Base-by-base conservation (phyloP, 1,139 yeast genomes). In the Saccharomycopsis hybrid region DNA sequence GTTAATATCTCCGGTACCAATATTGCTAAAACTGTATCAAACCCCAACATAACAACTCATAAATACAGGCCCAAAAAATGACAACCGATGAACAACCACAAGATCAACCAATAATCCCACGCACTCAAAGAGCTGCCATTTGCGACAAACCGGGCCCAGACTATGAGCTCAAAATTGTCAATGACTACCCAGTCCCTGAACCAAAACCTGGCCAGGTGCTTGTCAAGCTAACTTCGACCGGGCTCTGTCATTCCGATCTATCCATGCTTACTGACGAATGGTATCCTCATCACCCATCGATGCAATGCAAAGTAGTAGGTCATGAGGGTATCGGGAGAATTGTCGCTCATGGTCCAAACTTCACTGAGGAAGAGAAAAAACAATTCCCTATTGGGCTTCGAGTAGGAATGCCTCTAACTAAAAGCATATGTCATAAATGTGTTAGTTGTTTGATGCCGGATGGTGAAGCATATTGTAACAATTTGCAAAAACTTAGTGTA, bases 231-330 rank as follows among this genome's bases (percentile, higher is more conserved):
- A 77, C 77, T 65, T 80, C 78, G 68, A 79, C 85, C 8, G 85
- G 85, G 64, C 85, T 80, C 42, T 80, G 85, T 64, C 85, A 79
- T 68, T 80, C 85, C 41, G 85, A 80, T 62, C 71, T 79, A 62
- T 85, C 80, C 64, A 85, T 84, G 47, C 79, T 83, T 83, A 75
- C 78, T 62, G 85, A 84, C 62, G 85, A 80, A 64, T 78, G 84
- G 85, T 84, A 85, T 50, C 67, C 79, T 60, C 30, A 42, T 38
- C n/a, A n/a, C n/a, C 71, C 65, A 29, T 84, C 85, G 49, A 67
- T 79, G 60, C 70, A 65, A 25, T 71, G 76, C 55, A 80, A 79
- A 62, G 85, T 80, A 37, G 85, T 85, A 62, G 85, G 85, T 60
- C 85, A 78, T 65, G 85, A 78, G 65, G 85, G 85, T 70, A 83